Conservation (phyloP, 2,329 filamentous ascomycete genomes). For the Neodidymelliopsis sp. region DNA sequence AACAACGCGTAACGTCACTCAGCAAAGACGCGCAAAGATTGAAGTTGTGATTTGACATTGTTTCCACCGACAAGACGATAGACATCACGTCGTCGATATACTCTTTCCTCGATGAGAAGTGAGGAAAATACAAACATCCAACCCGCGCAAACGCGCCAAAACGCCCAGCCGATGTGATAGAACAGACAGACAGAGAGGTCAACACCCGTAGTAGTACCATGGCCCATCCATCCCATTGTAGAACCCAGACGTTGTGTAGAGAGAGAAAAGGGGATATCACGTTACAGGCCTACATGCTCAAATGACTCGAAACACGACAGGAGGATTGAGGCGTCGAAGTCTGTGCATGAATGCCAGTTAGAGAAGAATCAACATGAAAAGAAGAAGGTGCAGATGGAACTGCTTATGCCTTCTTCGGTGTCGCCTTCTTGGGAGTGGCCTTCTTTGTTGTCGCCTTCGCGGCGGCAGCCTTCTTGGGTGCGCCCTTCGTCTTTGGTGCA, state of each 20-base stretch:
- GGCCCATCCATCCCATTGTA: conserved; percentile 16
- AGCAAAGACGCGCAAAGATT: conserved; percentile 1
- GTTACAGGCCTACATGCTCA: conserved; percentile 26
- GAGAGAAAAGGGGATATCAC: conserved; percentile 45
- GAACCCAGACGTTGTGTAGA: conserved; percentile 22
- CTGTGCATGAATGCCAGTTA: conserved; percentile 21
- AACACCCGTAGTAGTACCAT: conserved; percentile 28
- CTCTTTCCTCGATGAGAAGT: conserved; percentile 3
- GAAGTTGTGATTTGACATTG: conserved; percentile 12
- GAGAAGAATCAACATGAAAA: conserved; percentile 40
- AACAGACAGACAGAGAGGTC: conserved; percentile 21
- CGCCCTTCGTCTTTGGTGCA: conserved; percentile 47
- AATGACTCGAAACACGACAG: conserved; percentile 3
- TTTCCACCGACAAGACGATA: conserved; percentile 15
- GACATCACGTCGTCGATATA: conserved; percentile 12
- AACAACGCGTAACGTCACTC: conserved; percentile 7
- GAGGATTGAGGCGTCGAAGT: conserved; percentile 14
- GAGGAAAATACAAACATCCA: conserved; percentile 9
- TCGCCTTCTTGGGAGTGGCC: conserved; percentile 57
- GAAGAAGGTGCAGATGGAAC: conserved; percentile 17
- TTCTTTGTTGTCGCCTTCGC: conserved; percentile 58
- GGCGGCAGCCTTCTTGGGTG: conserved; percentile 47
- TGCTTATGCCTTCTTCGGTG: conserved; percentile 49
- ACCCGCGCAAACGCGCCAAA: conserved; percentile 20
- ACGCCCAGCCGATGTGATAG: conserved; percentile 39